These are phyloP conservation scores for Coffea eugenioides DNA, from an alignment of 257 asterid species.

Conservation along the genomic window DNA sequence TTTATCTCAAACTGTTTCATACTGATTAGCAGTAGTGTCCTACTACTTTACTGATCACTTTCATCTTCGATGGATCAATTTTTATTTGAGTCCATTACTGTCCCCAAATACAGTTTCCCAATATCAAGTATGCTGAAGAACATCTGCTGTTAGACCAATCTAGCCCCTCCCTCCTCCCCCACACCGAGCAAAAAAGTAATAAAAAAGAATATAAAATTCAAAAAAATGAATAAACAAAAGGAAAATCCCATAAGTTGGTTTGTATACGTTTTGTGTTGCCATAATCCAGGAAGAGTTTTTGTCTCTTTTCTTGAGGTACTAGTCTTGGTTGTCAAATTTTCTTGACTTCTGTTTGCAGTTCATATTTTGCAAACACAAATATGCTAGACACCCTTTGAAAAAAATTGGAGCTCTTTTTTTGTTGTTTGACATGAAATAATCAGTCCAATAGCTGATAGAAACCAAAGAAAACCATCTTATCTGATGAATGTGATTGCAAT, in stretches of 20 bases:
- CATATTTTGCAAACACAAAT: neutral
- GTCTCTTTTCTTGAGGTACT: neutral
- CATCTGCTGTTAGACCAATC: too few relatives aligned
- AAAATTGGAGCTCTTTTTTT: neutral
- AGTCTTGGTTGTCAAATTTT: neutral
- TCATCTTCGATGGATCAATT: neutral
- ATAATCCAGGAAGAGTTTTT: neutral
- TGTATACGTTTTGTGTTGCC: neutral
- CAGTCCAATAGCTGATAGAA: neutral
- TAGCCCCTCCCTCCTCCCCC: too few relatives aligned
- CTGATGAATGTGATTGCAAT: too few relatives aligned
- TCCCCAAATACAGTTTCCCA: too few relatives aligned
- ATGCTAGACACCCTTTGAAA: neutral
- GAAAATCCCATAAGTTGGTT: too few relatives aligned
- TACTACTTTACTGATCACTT: neutral
- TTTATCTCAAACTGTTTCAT: neutral
- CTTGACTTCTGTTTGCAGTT: neutral
- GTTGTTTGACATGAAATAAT: neutral
- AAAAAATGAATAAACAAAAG: too few relatives aligned
- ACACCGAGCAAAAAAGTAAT: too few relatives aligned
- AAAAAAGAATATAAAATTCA: too few relatives aligned
- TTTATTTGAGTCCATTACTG: neutral
- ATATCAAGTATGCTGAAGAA: too few relatives aligned
- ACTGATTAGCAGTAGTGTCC: neutral
- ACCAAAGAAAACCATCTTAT: neutral